Evolutionary conservation across 495 filamentous ascomycete species (phyloP).

Genomic region (Lineolata rhizophorae): DNA sequence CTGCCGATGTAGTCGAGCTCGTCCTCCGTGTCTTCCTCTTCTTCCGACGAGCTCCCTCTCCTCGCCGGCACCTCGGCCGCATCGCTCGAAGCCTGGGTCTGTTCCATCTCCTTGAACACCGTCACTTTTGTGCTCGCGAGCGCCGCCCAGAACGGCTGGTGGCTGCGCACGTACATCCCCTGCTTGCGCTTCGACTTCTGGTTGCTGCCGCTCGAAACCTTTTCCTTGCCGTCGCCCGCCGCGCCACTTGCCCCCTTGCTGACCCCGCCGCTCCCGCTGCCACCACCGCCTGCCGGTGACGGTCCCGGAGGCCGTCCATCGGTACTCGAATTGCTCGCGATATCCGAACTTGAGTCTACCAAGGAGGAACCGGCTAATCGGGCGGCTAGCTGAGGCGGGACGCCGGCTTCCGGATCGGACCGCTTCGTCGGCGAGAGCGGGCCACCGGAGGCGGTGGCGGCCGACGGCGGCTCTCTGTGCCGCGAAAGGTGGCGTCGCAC

Average conservation of each 20-base stretch:
- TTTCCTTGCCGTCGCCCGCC: neutral
- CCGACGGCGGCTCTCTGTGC: slow-evolving; percentile 3
- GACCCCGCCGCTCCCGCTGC: too few relatives aligned
- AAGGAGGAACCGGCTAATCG: too few relatives aligned
- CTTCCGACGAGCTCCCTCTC: too few relatives aligned
- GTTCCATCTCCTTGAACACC: slow-evolving; percentile 71
- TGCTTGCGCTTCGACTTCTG: slow-evolving; percentile 76
- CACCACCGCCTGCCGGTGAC: slow-evolving; percentile 25
- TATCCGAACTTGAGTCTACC: slow-evolving; percentile 19
- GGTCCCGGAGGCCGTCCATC: slow-evolving; percentile 29
- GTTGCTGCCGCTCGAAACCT: slow-evolving; percentile 25
- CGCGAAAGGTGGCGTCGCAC: slow-evolving; percentile 14
- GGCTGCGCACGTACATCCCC: slow-evolving; percentile 67
- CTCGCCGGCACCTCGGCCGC: slow-evolving; percentile 47
- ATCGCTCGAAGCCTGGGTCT: slow-evolving; percentile 56
- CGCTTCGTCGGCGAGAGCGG: slow-evolving; percentile 12
- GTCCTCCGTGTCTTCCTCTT: slow-evolving; percentile 44
- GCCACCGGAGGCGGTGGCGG: too few relatives aligned
- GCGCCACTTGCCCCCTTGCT: neutral
- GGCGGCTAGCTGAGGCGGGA: slow-evolving; percentile 4
- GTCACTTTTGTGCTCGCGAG: slow-evolving; percentile 88
- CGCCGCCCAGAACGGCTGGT: slow-evolving; percentile 86
- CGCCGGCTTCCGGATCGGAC: slow-evolving; percentile 16
- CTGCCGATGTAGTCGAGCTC: slow-evolving; percentile 44
- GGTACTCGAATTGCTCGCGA: slow-evolving; percentile 24